Evolutionary conservation across 2,329 filamentous ascomycete genomes (phyloP), one percentile per base, ranked within the genome.

Genomic region (Pseudogymnoascus sp.): DNA sequence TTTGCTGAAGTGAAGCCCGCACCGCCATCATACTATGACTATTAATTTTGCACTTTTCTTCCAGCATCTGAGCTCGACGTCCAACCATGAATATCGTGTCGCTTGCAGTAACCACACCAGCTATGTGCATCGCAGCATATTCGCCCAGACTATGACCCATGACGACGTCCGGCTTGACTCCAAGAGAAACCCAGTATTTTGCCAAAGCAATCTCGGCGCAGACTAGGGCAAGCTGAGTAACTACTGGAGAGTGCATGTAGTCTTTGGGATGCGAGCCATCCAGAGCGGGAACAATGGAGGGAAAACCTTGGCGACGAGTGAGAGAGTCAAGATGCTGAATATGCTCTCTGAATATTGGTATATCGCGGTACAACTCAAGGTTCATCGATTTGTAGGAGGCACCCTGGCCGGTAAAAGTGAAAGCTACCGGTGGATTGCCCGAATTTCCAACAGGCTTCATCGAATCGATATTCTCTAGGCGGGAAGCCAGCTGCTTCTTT

Each of bases 21-120:
- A 87, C 82, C 13, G 82, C 82, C 26, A 88, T 72, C 86, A 88
- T 88, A 29, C 81, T 80, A 68, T 91, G 88, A 1, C 83, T 89
- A 64, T 85, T 83, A 11, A 81, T 78, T n/a, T 80, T 84, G 76
- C 88, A 91, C 67, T 83, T 82, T 61, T 83, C 77, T 56, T 86
- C 81, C 2, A 91, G 77, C 15, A 90, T 78, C 71, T 83, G 77
- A 15, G 88, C 88, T 66, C 89, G 83, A 62, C 78, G 74, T 46
- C 88, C 88, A 11, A 91, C 88, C 1, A 92, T 79, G 66, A 86
- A 87, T 61, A 93, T 82, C 72, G 88, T 84, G 71, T 91, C 88
- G 68, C 83, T 84, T 31, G 83, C 85, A 21, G 86, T 88, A 33
- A 90, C 77, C 10, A 90, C 87, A 59, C 87, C 88, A 62, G 88